phyloP scores from a whole-genome alignment of 441 rosid genomes.

The Euphorbia schlechtendalii region DNA sequence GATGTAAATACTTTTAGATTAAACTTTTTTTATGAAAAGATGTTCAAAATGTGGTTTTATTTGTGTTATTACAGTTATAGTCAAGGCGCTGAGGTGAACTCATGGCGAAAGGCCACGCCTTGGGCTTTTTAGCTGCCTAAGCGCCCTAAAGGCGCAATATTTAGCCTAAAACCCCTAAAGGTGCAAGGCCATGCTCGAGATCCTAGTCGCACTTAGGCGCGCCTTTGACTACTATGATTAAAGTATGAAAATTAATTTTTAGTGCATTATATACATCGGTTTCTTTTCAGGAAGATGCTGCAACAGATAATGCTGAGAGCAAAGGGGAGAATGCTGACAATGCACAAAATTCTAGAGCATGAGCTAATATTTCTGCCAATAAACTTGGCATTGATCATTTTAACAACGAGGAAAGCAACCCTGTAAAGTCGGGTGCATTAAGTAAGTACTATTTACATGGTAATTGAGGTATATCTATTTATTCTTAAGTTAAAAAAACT shows the following conservation, averaged over 20 bases:
- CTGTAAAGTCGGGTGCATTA: conserved; percentile 70
- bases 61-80: no score
- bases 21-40: not conserved
- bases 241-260: not conserved
- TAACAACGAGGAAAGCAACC: conserved; percentile 53
- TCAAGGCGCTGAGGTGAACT: no score
- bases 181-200: no score
- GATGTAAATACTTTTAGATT: not conserved
- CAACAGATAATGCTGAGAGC: conserved; percentile 27
- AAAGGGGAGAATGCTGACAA: conserved; percentile 27
- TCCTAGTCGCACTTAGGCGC: no score
- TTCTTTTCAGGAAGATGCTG: conserved; percentile 46
- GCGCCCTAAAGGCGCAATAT: no score
- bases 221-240: no score
- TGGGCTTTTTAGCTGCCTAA: no score
- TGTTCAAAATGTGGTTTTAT: no score
- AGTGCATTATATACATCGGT: not conserved
- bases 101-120: no score
- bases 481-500: not conserved
- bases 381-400: conserved; percentile 63
- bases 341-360: conserved; percentile 17
- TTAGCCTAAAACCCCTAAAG: no score
- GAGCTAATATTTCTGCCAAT: conserved; percentile 19
- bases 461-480: not conserved
- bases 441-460: conserved; percentile 38